A percentile compares a stretch with the other conserved stretches of the same genome.
Conservation (phyloP, 2,329 filamentous ascomycete genomes). For the Trichoderma oligosporum region DNA sequence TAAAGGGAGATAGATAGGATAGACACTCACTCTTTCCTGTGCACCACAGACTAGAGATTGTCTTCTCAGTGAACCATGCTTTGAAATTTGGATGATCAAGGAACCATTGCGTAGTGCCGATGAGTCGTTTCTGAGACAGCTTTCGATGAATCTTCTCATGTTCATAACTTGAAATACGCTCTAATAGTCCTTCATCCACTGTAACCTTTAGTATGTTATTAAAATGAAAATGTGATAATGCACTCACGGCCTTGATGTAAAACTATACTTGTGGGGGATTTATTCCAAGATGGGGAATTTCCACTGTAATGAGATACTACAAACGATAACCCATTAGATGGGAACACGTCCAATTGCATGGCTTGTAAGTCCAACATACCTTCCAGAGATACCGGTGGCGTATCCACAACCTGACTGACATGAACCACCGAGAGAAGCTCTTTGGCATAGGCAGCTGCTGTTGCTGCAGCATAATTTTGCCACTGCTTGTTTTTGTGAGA, state of each 20-base stretch:
- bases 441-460: conserved; percentile 4
- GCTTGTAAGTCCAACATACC: not conserved
- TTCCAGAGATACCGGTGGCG: not conserved
- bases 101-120: not conserved
- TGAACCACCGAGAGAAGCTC: not conserved
- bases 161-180: not conserved
- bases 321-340: not conserved
- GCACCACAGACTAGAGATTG: not conserved
- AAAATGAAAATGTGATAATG: not conserved
- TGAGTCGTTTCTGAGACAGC: not conserved
- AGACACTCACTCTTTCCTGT: not conserved
- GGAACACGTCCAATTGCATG: not conserved
- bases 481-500: conserved; percentile 11
- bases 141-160: not conserved
- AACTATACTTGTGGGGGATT: not conserved
- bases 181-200: not conserved
- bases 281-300: not conserved
- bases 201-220: not conserved
- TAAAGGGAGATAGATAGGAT: not conserved
- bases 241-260: not conserved
- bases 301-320: not conserved
- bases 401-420: not conserved
- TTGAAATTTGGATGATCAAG: not conserved
- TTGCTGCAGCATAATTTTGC: conserved; percentile 6
- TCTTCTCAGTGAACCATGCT: not conserved